Evolutionary conservation across 2,329 filamentous ascomycete genomes (phyloP).

Genomic region (Fusarium praegraminearum): DNA sequence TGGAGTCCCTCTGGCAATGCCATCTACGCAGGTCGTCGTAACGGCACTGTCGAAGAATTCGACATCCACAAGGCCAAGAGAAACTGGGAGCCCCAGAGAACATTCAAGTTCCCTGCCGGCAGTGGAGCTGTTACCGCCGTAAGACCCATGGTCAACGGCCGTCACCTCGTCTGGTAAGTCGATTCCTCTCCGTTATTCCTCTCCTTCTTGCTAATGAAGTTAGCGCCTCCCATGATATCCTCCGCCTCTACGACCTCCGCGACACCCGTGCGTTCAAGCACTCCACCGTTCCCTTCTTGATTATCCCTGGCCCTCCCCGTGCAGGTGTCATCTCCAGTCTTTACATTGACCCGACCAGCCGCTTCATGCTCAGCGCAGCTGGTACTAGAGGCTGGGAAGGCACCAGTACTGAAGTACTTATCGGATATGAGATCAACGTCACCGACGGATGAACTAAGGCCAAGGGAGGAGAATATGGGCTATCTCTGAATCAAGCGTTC

Average conservation of each 20-base stretch:
- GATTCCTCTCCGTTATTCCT: background rate
- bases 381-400: conserved; percentile 98
- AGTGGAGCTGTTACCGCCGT: conserved; percentile 92
- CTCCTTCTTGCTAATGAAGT: background rate
- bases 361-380: conserved; percentile 91
- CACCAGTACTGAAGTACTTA: conserved; percentile 85
- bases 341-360: conserved; percentile 87
- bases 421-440: conserved; percentile 88
- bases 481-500: background rate
- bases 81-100: conserved; percentile 78
- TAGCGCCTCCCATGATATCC: conserved; percentile 91
- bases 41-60: conserved; percentile 95
- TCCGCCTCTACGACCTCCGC: conserved; percentile 89
- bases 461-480: background rate
- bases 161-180: conserved; percentile 82
- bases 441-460: conserved; percentile 29
- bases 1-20: conserved; percentile 97
- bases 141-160: conserved; percentile 89
- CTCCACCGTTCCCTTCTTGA: conserved; percentile 91
- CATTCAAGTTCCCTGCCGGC: conserved; percentile 88
- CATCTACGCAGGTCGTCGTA: conserved; percentile 91
- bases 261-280: conserved; percentile 74
- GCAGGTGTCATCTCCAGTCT: conserved; percentile 89
- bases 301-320: conserved; percentile 85
- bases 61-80: conserved; percentile 79